Evolutionary conservation across 1,284 basidiomycete genomes (phyloP), one percentile per base, ranked within the genome.

Genomic region (Naganishia sp.): DNA sequence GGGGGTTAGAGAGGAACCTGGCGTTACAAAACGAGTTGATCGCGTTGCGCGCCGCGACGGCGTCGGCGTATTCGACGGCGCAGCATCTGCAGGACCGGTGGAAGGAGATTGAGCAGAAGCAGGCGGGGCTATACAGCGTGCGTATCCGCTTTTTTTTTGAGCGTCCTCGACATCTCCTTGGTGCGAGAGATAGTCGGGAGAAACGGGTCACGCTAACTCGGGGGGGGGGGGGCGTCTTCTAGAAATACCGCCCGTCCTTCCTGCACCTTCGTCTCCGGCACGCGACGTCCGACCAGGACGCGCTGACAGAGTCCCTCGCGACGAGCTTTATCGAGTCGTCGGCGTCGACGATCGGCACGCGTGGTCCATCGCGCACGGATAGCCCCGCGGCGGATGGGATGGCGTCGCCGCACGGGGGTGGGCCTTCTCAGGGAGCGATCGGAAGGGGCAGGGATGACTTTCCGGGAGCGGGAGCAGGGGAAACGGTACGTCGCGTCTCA

Each of bases 231-330:
- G 21, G 36, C 31, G 28, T 13, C 21, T 15, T 36, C 15, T 73
- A 95, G 93, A 86, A 90, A 53, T 90, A 90, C 73, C 86, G 86
- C 1, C 88, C 90, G 0, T 88, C 90, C 72, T 94, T 94, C 75
- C 85, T 95, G 44, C 85, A 90, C 63, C 86, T 94, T 80, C 86
- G 93, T 1, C 84, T 95, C 15, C 85, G 87, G 54, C 91, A 94
- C 73, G 89, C 91, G 25, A 88, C 89, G 11, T 90, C 88, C 0
- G 88, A 89, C 25, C 92, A 94, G 78, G 94, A 97, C 72, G 92
- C 93, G 68, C 79, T 84, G 18, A 93, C 91, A 1, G 94, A 97
- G 77, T 83, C 86, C 6, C 80, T 94, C 31, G 91, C 92, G 0
- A 85, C 87, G 18, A 80, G 86, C 0, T 94, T 96, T 74, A 85